A percentile compares a stretch with the other conserved stretches of the same genome.
Evolutionary conservation across 139 green algal genomes (phyloP).

Genomic region (Chara braunii): DNA sequence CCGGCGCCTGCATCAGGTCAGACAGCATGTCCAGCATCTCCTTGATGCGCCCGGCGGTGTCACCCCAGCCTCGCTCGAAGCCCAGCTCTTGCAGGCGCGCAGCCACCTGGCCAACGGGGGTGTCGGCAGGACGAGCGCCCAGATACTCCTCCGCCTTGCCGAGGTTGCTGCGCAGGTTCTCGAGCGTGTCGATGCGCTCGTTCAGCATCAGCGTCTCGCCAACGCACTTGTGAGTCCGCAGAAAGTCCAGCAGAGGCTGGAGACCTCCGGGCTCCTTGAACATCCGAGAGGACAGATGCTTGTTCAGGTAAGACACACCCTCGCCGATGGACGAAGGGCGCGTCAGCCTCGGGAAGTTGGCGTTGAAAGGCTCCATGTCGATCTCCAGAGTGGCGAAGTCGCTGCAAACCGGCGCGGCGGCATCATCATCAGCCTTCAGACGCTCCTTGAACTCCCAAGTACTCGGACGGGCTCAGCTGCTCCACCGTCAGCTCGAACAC

Average conservation of each 20-base stretch:
- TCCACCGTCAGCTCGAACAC: no score
- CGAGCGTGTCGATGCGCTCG: slow-evolving; percentile 20
- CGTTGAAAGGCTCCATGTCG: slow-evolving; percentile 62
- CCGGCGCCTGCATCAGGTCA: slow-evolving; percentile 62
- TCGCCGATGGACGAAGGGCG: slow-evolving; percentile 58
- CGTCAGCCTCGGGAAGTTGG: slow-evolving; percentile 51
- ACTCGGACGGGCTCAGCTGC: no score
- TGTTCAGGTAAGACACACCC: slow-evolving; percentile 72
- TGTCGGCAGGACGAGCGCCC: no score
- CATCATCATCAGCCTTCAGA: no score
- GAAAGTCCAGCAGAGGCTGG: slow-evolving; percentile 52
- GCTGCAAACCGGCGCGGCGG: no score
- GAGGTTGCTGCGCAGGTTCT: slow-evolving; percentile 6
- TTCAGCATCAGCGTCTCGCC: slow-evolving; percentile 50
- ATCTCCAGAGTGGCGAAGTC: no score
- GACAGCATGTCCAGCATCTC: slow-evolving; percentile 54
- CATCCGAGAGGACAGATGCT: slow-evolving; percentile 48
- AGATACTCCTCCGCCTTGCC: slow-evolving; percentile 10
- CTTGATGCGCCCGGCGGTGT: slow-evolving; percentile 42
- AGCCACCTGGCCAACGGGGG: no score
- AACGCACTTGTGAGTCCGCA: slow-evolving; percentile 47
- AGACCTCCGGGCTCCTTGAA: slow-evolving; percentile 40
- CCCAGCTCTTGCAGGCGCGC: slow-evolving; percentile 38
- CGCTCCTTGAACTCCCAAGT: no score
- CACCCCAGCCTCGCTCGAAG: slow-evolving; percentile 62